Evolutionary conservation across 441 rosid species (phyloP), one percentile per base, ranked within the genome.

Genomic region (Corymbia calophylla): DNA sequence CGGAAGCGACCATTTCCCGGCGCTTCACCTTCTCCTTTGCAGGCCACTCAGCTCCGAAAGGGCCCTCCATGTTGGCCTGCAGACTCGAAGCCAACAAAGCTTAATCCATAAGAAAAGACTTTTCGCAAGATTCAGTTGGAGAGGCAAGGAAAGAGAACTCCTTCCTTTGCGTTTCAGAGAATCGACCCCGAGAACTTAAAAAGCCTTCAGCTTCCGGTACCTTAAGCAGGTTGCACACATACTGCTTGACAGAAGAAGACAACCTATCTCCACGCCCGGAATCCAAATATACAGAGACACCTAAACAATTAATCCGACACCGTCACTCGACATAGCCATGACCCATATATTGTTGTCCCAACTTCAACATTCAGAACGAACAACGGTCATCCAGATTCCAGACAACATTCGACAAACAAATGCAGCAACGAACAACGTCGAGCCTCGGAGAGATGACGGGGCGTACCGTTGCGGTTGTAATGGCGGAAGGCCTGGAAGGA

Each of bases 31-130:
- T 96, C 89, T 96, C 98, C 91, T 98, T 96, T 11, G 89, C 70
- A 15, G 95, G 91, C 99, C 99, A 98, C 64, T 96, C 95, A 53
- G 93, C 73, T 48, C 97, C 97, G 89, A 91, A 97, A 29, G 93
- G 91, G 47, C 90, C 97, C 94, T 94, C 96, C 99, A 98, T 97
- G 92, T 97, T 98, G 81, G 87, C 93, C 98, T 96, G 91, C 54
- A 58, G 68, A 88, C 25, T 89, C 49, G 9, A 39, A 53, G 29
- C 53, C 56, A 29, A 49, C 19, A 60, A 29, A 87, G 14, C 8
- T 47, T 49, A 82, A 55, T 31, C 48, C 12, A 19, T 51, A 77
- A n/a, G 66, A 39, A 49, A 53, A 47, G 51, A 16, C 64, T 68
- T 4, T 6, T 6, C 7, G 53, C 44, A 39, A 39, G 23, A 49